Evolutionary conservation across 23 red algal genomes (phyloP).

Genomic region (Gracilaria domingensis): DNA sequence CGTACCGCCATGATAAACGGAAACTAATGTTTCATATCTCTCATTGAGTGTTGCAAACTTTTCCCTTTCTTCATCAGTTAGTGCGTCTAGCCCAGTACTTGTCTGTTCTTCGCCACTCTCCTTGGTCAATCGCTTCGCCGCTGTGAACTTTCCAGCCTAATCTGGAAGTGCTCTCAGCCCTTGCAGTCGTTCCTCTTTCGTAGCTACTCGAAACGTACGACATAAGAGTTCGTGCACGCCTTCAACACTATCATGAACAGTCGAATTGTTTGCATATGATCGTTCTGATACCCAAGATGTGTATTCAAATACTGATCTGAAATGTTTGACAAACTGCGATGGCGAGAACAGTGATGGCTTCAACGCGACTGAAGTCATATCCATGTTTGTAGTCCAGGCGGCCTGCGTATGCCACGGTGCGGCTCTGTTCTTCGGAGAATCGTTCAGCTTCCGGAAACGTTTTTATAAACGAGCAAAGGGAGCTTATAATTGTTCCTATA

Average conservation of each 20-base stretch:
- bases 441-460: no score
- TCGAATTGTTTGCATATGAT: neutral
- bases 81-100: constrained; percentile 7
- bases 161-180: constrained; percentile 11
- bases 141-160: neutral
- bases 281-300: neutral
- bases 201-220: neutral
- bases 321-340: neutral
- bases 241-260: neutral
- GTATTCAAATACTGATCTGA: neutral
- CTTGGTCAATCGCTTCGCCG: neutral
- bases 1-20: constrained; percentile 31
- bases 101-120: constrained; percentile 22
- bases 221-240: neutral
- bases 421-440: no score
- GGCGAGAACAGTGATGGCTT: neutral
- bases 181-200: neutral
- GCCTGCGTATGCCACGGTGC: no score
- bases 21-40: constrained; percentile 12
- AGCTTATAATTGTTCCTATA: no score
- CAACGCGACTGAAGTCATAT: neutral
- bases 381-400: neutral
- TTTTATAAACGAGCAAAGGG: no score
- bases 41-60: constrained; percentile 2
- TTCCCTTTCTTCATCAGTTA: constrained; percentile 10